A percentile compares a stretch with the other conserved stretches of the same genome.
phyloP scores from a whole-genome alignment of 2,329 filamentous ascomycete genomes.

The Cordyceps fumosorosea region DNA sequence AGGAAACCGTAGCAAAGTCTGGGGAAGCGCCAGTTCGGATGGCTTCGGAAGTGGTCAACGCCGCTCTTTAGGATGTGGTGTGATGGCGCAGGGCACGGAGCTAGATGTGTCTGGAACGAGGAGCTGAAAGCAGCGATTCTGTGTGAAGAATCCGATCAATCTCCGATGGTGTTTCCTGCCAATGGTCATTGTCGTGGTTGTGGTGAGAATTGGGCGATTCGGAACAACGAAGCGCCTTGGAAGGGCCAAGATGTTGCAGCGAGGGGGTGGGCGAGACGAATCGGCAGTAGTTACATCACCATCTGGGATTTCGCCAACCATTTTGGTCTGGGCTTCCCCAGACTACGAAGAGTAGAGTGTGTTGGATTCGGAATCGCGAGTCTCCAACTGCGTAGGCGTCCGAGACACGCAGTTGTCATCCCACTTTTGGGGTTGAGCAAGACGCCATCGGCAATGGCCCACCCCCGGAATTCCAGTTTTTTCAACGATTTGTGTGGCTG shows the following conservation, averaged over 20 bases:
- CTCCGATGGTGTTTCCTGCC: background rate
- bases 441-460: background rate
- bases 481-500: background rate
- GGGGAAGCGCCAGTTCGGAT: background rate
- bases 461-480: constrained; percentile 8
- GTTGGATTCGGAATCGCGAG: too few relatives aligned
- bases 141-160: background rate
- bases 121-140: background rate
- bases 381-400: too few relatives aligned
- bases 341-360: background rate
- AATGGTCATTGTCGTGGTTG: background rate
- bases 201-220: background rate
- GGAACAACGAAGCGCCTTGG: background rate
- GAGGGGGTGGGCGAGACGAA: background rate
- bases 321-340: background rate
- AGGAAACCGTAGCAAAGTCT: background rate
- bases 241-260: background rate
- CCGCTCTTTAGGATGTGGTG: background rate
- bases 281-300: background rate
- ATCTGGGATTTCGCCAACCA: background rate
- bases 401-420: too few relatives aligned
- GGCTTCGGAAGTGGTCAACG: background rate
- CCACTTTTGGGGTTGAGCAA: constrained; percentile 1
- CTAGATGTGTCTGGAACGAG: background rate
- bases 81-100: background rate